A percentile compares a stretch with the other conserved stretches of the same genome.
Conservation (phyloP, 2,329 filamentous ascomycete species). For the Calonectria ilicicola region DNA sequence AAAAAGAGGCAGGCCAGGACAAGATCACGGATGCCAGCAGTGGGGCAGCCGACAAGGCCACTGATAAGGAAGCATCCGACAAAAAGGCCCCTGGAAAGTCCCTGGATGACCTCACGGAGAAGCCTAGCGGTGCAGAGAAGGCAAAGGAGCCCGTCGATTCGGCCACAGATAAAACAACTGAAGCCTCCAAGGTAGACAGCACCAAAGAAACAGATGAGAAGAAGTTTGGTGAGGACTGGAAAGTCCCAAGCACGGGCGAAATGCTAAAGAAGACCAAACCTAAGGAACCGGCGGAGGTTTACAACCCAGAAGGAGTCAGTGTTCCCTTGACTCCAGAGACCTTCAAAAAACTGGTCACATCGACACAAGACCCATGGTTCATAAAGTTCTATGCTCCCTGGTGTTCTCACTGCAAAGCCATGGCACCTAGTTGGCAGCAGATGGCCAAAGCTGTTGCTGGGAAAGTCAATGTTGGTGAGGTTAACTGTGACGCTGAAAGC, state of each 20-base stretch:
- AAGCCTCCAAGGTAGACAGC: slow-evolving; percentile 43
- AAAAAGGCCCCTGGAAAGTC: slow-evolving; percentile 23
- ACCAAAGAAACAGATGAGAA: slow-evolving; percentile 32
- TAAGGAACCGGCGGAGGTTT: slow-evolving; percentile 63
- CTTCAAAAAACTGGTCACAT: slow-evolving; percentile 88
- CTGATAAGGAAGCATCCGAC: slow-evolving; percentile 27
- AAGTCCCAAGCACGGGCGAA: slow-evolving; percentile 45
- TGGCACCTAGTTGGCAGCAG: slow-evolving; percentile 90
- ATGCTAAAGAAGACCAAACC: slow-evolving; percentile 51
- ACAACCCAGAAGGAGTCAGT: slow-evolving; percentile 83
- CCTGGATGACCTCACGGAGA: too few species aligned
- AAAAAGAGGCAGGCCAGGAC: slow-evolving; percentile 23
- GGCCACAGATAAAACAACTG: slow-evolving; percentile 22
- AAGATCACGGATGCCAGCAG: slow-evolving; percentile 24
- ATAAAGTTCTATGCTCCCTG: slow-evolving; percentile 99
- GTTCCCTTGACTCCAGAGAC: slow-evolving; percentile 82
- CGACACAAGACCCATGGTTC: slow-evolving; percentile 93
- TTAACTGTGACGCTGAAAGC: slow-evolving; percentile 90
- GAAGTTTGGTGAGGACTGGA: slow-evolving; percentile 45
- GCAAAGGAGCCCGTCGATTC: slow-evolving; percentile 33
- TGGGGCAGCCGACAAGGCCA: slow-evolving; percentile 27
- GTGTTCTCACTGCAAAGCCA: slow-evolving; percentile 95
- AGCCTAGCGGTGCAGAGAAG: slow-evolving; percentile 38
- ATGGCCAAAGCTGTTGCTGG: slow-evolving; percentile 93
- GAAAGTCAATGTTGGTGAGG: slow-evolving; percentile 91